Conservation (phyloP, 1,284 basidiomycete genomes). For the Papiliotrema nemorosa region DNA sequence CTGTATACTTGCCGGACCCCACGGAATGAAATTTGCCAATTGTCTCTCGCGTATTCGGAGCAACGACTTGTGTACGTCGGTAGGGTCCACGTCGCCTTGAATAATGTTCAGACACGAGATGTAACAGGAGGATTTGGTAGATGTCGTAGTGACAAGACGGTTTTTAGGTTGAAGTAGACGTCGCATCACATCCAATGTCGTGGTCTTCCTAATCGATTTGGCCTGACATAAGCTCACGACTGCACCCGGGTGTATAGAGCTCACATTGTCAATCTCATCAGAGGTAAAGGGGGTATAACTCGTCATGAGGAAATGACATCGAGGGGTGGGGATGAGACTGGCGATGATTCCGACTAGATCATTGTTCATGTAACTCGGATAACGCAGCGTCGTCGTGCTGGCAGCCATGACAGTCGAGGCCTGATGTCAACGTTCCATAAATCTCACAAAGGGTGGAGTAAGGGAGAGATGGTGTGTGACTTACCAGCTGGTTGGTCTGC, state of each 20-base stretch:
- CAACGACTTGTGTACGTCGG: conserved; percentile 96
- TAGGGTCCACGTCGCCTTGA: conserved; percentile 96
- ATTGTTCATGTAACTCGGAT: conserved; percentile 99
- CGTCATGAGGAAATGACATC: conserved; percentile 99
- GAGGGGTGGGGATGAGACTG: conserved; percentile 94
- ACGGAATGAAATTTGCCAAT: conserved; percentile 96
- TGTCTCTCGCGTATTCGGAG: conserved; percentile 94
- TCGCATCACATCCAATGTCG: conserved; percentile 97
- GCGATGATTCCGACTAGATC: conserved; percentile 97
- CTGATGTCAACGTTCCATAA: conserved; percentile 50
- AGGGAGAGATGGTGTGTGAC: conserved; percentile 23
- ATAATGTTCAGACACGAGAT: conserved; percentile 99
- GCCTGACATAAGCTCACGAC: conserved; percentile 58
- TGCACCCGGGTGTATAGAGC: too few species aligned
- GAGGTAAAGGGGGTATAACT: conserved; percentile 98
- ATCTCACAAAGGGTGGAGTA: too few species aligned
- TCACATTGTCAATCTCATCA: conserved; percentile 87
- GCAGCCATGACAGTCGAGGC: conserved; percentile 95
- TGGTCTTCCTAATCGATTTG: conserved; percentile 85
- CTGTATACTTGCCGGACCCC: conserved; percentile 98
- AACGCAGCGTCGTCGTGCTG: conserved; percentile 93
- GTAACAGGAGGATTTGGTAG: conserved; percentile 88
- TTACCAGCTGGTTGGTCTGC: conserved; percentile 89
- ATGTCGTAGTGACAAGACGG: conserved; percentile 93
- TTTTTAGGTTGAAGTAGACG: conserved; percentile 97